Conservation (phyloP, 1,284 basidiomycete species). For the Sanghuangporus baumii region DNA sequence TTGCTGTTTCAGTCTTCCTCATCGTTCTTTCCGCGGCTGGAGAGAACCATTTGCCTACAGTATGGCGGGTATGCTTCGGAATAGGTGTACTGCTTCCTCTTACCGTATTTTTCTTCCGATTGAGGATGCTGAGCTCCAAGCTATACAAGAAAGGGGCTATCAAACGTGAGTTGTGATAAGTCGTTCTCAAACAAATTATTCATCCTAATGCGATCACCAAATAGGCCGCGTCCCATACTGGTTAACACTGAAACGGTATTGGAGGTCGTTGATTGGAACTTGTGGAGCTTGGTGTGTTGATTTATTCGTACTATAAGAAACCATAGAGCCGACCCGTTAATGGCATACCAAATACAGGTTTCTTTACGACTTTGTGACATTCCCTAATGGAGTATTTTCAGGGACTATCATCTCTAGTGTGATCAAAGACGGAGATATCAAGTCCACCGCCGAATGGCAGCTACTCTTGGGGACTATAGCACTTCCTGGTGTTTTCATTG, state of each 20-base stretch:
- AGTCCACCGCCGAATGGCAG: constrained; percentile 64
- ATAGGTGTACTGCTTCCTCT: constrained; percentile 65
- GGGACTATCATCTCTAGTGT: constrained; percentile 61
- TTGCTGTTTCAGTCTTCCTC: constrained; percentile 67
- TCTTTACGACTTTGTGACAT: constrained; percentile 71
- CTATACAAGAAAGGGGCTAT: constrained; percentile 65
- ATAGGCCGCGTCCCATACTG: constrained; percentile 55
- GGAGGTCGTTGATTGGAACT: constrained; percentile 64
- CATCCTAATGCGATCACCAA: constrained; percentile 2
- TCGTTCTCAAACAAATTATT: neutral
- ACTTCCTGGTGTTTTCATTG: constrained; percentile 59
- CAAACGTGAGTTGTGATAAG: constrained; percentile 37
- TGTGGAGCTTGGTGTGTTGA: constrained; percentile 57
- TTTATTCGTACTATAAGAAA: neutral
- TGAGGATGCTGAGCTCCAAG: constrained; percentile 65
- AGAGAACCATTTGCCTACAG: constrained; percentile 56
- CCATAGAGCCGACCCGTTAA: neutral
- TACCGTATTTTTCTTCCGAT: constrained; percentile 66
- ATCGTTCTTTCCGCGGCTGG: constrained; percentile 68
- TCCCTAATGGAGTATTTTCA: constrained; percentile 68
- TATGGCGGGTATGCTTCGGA: constrained; percentile 76
- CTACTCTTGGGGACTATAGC: constrained; percentile 63
- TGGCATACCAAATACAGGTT: constrained; percentile 41
- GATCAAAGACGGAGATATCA: constrained; percentile 47
- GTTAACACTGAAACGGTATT: constrained; percentile 62